Percentiles rank a stretch among this genome's conserved stretches.
Conservation (phyloP, 2,329 filamentous ascomycete species). For the Ascochyta clinopodiicola region DNA sequence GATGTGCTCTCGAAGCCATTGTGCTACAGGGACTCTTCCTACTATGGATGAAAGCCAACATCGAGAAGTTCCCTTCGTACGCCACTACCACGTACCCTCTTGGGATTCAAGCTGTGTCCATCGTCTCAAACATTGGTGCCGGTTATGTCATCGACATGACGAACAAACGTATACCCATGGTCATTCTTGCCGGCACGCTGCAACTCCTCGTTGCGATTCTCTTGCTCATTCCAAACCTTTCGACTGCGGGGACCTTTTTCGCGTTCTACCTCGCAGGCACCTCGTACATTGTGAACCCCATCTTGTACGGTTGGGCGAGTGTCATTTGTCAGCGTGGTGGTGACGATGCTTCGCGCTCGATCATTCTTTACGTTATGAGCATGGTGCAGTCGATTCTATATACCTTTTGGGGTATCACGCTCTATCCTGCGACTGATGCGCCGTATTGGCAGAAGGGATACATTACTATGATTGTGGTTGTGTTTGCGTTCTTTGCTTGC, state of each 20-base stretch:
- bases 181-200: conserved; percentile 40
- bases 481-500: conserved; percentile 34
- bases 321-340: conserved; percentile 47
- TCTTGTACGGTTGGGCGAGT: conserved; percentile 51
- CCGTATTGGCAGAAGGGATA: conserved; percentile 53
- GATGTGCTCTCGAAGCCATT: conserved; percentile 47
- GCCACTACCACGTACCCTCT: conserved; percentile 66
- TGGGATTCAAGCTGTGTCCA: conserved; percentile 63
- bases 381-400: conserved; percentile 50
- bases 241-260: conserved; percentile 45
- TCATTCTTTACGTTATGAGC: conserved; percentile 53
- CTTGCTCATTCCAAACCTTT: conserved; percentile 42
- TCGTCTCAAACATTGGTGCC: conserved; percentile 55
- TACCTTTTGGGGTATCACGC: conserved; percentile 55
- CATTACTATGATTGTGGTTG: conserved; percentile 46
- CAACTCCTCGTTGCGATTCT: conserved; percentile 45
- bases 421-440: conserved; percentile 53
- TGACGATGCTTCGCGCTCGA: conserved; percentile 52
- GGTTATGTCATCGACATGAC: conserved; percentile 50
- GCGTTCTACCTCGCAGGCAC: conserved; percentile 50
- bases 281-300: conserved; percentile 51
- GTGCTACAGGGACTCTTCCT: conserved; percentile 36
- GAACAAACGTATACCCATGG: conserved; percentile 45
- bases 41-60: conserved; percentile 34
- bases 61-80: conserved; percentile 42